Percentiles rank a stretch among this genome's conserved stretches.
Conservation (phyloP, 2,329 filamentous ascomycete species). For the Clonostachys solani region DNA sequence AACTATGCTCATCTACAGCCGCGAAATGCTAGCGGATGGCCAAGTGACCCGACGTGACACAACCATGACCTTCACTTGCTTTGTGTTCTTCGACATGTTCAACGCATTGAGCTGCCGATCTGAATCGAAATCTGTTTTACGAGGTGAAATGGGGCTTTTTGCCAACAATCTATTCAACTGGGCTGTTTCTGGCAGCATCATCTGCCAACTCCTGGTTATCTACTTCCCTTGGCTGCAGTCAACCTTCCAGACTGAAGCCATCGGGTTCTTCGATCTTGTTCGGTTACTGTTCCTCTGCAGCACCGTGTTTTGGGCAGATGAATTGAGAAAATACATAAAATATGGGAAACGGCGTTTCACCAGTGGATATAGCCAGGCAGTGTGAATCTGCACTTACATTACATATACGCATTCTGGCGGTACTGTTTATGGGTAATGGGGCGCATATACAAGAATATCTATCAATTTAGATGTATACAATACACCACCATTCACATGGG, state of each 20-base stretch:
- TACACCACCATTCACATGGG: too few relatives aligned
- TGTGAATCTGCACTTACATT: conserved; percentile 29
- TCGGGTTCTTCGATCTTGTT: conserved; percentile 70
- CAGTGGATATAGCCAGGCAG: conserved; percentile 62
- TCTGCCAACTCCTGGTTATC: conserved; percentile 86
- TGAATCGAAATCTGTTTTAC: conserved; percentile 82
- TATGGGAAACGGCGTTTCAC: conserved; percentile 53
- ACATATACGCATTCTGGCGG: background rate
- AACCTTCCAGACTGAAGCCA: conserved; percentile 91
- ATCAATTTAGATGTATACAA: too few relatives aligned
- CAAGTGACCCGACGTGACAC: conserved; percentile 89
- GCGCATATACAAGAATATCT: too few relatives aligned
- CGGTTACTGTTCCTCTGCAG: conserved; percentile 74
- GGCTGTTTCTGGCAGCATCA: conserved; percentile 78
- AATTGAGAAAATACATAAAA: conserved; percentile 76
- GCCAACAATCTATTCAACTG: conserved; percentile 96
- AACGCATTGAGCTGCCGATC: conserved; percentile 92
- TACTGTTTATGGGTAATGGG: too few relatives aligned
- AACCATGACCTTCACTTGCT: conserved; percentile 98
- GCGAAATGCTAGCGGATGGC: conserved; percentile 82
- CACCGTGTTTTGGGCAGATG: conserved; percentile 92
- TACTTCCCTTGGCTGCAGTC: conserved; percentile 92
- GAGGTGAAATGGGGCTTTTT: conserved; percentile 79
- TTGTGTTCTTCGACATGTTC: conserved; percentile 99
- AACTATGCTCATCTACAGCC: conserved; percentile 86